Evolutionary conservation across 1,284 basidiomycete genomes (phyloP).

Genomic region (Moniliophthora roreri): DNA sequence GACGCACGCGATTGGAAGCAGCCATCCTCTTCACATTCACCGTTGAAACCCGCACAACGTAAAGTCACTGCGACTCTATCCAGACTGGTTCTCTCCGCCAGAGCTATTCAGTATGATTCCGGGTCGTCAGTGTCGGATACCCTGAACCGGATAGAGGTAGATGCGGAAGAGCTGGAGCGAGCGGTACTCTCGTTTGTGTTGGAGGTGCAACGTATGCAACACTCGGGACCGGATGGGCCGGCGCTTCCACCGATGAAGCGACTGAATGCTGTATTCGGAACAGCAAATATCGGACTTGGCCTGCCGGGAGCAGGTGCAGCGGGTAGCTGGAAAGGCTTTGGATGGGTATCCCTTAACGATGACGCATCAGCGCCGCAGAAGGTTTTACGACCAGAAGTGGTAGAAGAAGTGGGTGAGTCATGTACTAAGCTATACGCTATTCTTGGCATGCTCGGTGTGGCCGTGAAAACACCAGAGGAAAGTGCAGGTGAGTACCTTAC

Average conservation of each 20-base stretch:
- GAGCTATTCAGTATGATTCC: slow-evolving; percentile 76
- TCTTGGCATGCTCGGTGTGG: slow-evolving; percentile 39
- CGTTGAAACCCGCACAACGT: slow-evolving; percentile 71
- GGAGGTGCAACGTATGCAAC: slow-evolving; percentile 65
- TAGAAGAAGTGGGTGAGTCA: slow-evolving; percentile 50
- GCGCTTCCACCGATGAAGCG: slow-evolving; percentile 46
- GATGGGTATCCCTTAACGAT: slow-evolving; percentile 61
- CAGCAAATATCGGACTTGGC: slow-evolving; percentile 67
- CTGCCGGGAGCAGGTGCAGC: slow-evolving; percentile 70
- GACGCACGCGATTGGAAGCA: slow-evolving; percentile 41
- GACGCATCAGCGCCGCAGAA: slow-evolving; percentile 47
- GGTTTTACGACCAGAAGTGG: slow-evolving; percentile 48
- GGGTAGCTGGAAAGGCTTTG: slow-evolving; percentile 77
- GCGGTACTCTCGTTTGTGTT: slow-evolving; percentile 72
- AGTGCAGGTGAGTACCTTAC: slow-evolving; percentile 39
- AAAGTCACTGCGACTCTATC: slow-evolving; percentile 80
- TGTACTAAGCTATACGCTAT: slow-evolving; percentile 49
- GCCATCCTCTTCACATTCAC: slow-evolving; percentile 47
- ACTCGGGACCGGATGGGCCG: slow-evolving; percentile 30
- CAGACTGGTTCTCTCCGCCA: slow-evolving; percentile 72
- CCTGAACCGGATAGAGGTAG: slow-evolving; percentile 70
- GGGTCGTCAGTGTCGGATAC: slow-evolving; percentile 61
- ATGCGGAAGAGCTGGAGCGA: slow-evolving; percentile 76
- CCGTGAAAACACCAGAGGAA: slow-evolving; percentile 35
- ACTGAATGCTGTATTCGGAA: slow-evolving; percentile 62